These are phyloP conservation scores for Suillus occidentalis DNA, from an alignment of 768 basidiomycete species.

Conservation along the genomic window DNA sequence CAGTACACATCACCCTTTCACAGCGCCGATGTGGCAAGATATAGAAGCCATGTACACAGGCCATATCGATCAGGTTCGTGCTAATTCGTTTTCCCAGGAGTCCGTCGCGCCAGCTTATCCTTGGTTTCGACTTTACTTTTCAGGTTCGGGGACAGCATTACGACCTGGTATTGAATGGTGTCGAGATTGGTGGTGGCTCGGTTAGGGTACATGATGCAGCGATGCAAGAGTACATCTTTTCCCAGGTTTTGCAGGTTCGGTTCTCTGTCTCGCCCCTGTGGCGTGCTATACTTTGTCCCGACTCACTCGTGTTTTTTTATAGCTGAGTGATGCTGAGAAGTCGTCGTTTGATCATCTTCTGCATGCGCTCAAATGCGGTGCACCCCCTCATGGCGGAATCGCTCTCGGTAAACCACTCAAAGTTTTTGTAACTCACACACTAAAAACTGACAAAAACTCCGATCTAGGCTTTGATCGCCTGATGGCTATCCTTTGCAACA, in stretches of 20 bases:
- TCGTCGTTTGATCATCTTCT: slow-evolving; percentile 80
- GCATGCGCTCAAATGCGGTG: slow-evolving; percentile 85
- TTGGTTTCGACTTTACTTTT: slow-evolving; percentile 11
- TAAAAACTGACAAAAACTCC: slow-evolving; percentile 12
- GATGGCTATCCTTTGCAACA: slow-evolving; percentile 86
- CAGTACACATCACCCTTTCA: slow-evolving; percentile 94
- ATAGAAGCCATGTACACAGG: slow-evolving; percentile 74
- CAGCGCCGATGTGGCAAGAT: slow-evolving; percentile 93
- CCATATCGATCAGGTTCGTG: slow-evolving; percentile 54
- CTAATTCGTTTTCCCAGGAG: slow-evolving; percentile 1
- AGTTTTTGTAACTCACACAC: slow-evolving; percentile 16
- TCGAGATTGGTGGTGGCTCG: slow-evolving; percentile 92
- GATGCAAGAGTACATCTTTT: slow-evolving; percentile 85
- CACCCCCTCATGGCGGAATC: slow-evolving; percentile 94
- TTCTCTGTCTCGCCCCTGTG: slow-evolving; percentile 7
- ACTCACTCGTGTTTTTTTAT: slow-evolving; percentile 15
- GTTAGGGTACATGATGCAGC: slow-evolving; percentile 87
- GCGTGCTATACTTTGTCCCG: slow-evolving; percentile 12
- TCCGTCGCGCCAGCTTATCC: slow-evolving; percentile 2
- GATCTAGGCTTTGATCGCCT: slow-evolving; percentile 85
- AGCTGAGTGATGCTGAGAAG: slow-evolving; percentile 76
- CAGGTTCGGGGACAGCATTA: slow-evolving; percentile 95
- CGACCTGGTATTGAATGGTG: slow-evolving; percentile 91
- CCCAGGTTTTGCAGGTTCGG: slow-evolving; percentile 72
- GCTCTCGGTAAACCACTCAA: slow-evolving; percentile 66